Conservation (phyloP, 1,284 basidiomycete genomes). For the Ceratobasidium sp. region DNA sequence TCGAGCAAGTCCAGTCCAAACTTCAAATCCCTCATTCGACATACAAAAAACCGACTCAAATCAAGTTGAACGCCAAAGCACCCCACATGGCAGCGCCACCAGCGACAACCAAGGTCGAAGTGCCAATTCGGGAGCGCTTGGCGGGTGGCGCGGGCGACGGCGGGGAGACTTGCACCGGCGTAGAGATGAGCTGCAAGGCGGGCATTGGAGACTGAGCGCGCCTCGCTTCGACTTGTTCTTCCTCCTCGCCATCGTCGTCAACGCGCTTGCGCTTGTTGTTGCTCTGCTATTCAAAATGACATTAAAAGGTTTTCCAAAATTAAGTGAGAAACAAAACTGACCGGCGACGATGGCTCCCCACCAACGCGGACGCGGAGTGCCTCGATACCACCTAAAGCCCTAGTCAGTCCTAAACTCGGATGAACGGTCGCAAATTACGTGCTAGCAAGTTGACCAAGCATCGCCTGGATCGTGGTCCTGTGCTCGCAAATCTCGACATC, state of each 20-base stretch:
- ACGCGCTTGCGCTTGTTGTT: conserved; percentile 19
- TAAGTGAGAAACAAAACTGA: neutral
- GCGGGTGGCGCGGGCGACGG: neutral
- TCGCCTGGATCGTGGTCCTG: conserved; percentile 2
- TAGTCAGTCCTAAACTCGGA: too few species aligned
- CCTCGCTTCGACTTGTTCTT: neutral
- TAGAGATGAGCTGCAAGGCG: neutral
- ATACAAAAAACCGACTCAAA: neutral
- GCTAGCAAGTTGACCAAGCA: conserved; percentile 23
- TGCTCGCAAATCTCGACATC: conserved; percentile 31
- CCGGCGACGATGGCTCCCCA: neutral
- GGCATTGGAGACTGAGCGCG: conserved; percentile 12
- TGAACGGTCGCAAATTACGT: neutral
- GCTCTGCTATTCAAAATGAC: neutral
- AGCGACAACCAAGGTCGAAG: neutral
- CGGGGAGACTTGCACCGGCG: neutral
- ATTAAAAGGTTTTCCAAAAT: neutral
- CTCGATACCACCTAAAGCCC: conserved; percentile 4
- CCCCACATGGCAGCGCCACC: conserved; percentile 1
- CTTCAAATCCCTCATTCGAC: neutral
- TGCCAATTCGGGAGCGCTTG: neutral
- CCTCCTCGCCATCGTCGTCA: conserved; percentile 22
- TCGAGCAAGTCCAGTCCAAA: conserved; percentile 2
- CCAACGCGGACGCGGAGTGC: conserved; percentile 20
- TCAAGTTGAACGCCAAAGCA: neutral